Percentiles rank a stretch among this genome's conserved stretches.
These are phyloP conservation scores for Breviolum minutum DNA, from an alignment of 73 alveolate species.

Conservation along the genomic window DNA sequence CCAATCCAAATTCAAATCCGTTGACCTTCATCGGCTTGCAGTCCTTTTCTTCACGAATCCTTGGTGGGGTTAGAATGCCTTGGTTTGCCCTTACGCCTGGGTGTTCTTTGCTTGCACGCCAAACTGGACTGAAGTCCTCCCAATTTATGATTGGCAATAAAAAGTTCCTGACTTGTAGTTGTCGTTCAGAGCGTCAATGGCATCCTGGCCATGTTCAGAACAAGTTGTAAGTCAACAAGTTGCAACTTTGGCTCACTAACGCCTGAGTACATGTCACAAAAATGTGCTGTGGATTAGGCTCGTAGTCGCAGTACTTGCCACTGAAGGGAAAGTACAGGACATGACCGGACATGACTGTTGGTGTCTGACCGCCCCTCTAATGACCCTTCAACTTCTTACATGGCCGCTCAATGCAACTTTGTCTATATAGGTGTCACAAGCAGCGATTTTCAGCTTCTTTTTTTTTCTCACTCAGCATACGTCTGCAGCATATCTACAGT, in stretches of 20 bases:
- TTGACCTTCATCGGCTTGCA: slow-evolving; percentile 88
- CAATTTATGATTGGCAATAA: too few species aligned
- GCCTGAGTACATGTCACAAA: too few species aligned
- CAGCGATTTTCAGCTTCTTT: background rate
- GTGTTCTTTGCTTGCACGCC: too few species aligned
- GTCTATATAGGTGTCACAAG: background rate
- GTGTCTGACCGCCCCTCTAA: too few species aligned
- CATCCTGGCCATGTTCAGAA: slow-evolving; percentile 39
- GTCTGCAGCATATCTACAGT: slow-evolving; percentile 70
- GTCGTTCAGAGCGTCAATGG: slow-evolving; percentile 80
- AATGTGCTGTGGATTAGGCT: too few species aligned
- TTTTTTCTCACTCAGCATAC: slow-evolving; percentile 32
- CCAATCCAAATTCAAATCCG: background rate
- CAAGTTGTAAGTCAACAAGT: too few species aligned
- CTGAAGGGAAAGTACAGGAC: too few species aligned
- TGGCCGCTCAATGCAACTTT: background rate
- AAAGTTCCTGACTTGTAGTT: slow-evolving; percentile 34
- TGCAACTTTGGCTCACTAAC: too few species aligned
- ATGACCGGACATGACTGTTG: too few species aligned
- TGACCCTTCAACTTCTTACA: too few species aligned
- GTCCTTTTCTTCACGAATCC: slow-evolving; percentile 70
- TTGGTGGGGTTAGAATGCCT: background rate
- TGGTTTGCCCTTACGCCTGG: too few species aligned
- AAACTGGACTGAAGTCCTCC: background rate
- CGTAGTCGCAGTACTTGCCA: too few species aligned